These are phyloP conservation scores for Xylaria sp. DNA, from an alignment of 2,329 filamentous ascomycete genomes.

Conservation along the genomic window DNA sequence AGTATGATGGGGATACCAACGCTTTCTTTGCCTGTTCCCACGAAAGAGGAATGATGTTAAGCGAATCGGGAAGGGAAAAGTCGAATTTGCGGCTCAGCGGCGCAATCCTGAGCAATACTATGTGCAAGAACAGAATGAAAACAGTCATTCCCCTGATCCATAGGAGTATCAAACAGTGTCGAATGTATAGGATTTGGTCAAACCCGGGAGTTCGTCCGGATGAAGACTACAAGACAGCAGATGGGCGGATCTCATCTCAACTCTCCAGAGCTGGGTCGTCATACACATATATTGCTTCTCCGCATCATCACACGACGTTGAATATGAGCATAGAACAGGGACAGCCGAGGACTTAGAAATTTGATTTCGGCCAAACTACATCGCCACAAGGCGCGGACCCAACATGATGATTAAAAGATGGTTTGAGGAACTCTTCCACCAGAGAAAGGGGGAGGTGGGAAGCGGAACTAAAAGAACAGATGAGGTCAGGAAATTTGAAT, in stretches of 20 bases:
- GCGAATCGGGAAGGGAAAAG: not conserved
- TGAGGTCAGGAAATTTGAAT: slow-evolving; percentile 36
- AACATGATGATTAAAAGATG: not conserved
- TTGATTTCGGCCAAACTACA: not conserved
- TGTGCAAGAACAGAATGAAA: not conserved
- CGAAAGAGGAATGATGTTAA: slow-evolving; percentile 19
- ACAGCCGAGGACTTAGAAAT: not conserved
- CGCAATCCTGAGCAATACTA: not conserved
- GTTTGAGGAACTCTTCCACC: not conserved
- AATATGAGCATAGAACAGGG: not conserved
- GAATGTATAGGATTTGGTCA: slow-evolving; percentile 16
- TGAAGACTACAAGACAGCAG: slow-evolving; percentile 12
- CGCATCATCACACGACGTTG: not conserved
- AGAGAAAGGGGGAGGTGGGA: not conserved
- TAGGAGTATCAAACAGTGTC: not conserved
- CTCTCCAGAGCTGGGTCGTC: not conserved
- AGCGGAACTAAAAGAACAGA: not conserved
- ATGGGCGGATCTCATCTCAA: slow-evolving; percentile 3
- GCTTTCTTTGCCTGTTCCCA: slow-evolving; percentile 43
- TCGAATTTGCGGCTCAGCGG: not conserved
- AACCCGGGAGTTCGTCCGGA: slow-evolving; percentile 1
- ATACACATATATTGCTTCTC: not conserved
- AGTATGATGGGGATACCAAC: slow-evolving; percentile 49
- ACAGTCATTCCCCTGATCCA: not conserved
- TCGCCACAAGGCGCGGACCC: not conserved